Conservation (phyloP, 441 rosid genomes). For the Geranium incanum region DNA sequence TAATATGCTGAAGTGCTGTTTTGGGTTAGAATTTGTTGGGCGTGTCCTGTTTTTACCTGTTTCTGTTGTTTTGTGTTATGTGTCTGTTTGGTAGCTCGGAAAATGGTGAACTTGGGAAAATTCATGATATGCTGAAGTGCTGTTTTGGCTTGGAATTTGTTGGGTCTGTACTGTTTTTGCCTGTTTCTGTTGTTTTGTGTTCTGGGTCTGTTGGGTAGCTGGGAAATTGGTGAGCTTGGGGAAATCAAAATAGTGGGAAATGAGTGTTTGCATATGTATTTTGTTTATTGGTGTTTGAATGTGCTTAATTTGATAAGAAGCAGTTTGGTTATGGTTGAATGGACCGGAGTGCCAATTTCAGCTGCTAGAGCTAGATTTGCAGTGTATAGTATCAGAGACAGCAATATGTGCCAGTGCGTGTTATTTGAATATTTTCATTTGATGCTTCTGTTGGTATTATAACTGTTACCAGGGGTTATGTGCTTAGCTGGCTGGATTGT, state of each 20-base stretch:
- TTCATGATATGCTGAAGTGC: background rate
- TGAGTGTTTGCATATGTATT: background rate
- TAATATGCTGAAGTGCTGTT: background rate
- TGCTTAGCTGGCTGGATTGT: background rate
- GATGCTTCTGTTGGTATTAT: background rate
- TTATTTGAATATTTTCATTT: background rate
- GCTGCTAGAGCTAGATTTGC: background rate
- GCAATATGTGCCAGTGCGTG: background rate
- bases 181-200: background rate
- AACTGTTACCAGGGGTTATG: background rate
- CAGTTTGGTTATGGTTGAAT: background rate
- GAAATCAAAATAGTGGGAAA: background rate
- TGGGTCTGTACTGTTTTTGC: background rate
- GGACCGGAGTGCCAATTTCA: background rate
- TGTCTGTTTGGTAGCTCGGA: background rate
- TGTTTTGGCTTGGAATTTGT: background rate
- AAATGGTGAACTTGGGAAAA: no score
- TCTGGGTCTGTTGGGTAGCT: constrained; percentile 1
- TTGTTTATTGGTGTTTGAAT: background rate
- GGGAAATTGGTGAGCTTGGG: background rate
- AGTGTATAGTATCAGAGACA: background rate
- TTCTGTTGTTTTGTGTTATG: background rate
- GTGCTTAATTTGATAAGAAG: background rate
- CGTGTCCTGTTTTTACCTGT: background rate
- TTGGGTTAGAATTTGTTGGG: background rate